A percentile compares a stretch with the other conserved stretches of the same genome.
Conservation (phyloP, 331 rosid genomes). For the Malus hybrid region DNA sequence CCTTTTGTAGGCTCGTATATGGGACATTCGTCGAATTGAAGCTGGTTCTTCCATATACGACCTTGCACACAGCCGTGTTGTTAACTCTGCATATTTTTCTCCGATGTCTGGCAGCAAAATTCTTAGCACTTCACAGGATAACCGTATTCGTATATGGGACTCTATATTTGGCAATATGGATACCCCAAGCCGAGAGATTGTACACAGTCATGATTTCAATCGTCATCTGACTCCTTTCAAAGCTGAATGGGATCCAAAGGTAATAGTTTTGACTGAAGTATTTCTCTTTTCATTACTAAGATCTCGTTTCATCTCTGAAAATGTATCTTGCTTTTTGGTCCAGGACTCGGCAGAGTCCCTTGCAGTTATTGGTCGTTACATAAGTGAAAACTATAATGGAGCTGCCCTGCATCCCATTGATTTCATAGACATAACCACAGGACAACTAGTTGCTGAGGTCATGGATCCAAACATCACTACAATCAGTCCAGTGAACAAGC, state of each 20-base stretch:
- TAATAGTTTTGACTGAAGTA: conserved; percentile 8
- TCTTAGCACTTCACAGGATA: conserved; percentile 85
- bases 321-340: conserved; percentile 3
- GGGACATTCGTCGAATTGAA: conserved; percentile 84
- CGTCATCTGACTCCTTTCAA: conserved; percentile 80
- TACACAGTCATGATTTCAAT: conserved; percentile 89
- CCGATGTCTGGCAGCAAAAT: conserved; percentile 75
- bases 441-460: conserved; percentile 85
- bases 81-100: conserved; percentile 89
- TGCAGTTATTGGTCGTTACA: conserved; percentile 83
- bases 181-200: conserved; percentile 93
- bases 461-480: conserved; percentile 93
- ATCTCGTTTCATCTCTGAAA: neutral
- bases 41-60: conserved; percentile 49
- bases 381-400: conserved; percentile 87
- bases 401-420: conserved; percentile 95
- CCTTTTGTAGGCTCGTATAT: conserved; percentile 68
- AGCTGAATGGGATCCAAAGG: conserved; percentile 99
- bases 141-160: conserved; percentile 90
- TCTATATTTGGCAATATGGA: conserved; percentile 76
- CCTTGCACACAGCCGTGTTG: conserved; percentile 72
- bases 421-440: conserved; percentile 79
- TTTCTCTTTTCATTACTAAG: neutral
- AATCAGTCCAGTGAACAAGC: conserved; percentile 84
- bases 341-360: conserved; percentile 93